A percentile compares a stretch with the other conserved stretches of the same genome.
Evolutionary conservation across 805 yeast genomes (phyloP).

Genomic region (Metschnikowia amazonensis): DNA sequence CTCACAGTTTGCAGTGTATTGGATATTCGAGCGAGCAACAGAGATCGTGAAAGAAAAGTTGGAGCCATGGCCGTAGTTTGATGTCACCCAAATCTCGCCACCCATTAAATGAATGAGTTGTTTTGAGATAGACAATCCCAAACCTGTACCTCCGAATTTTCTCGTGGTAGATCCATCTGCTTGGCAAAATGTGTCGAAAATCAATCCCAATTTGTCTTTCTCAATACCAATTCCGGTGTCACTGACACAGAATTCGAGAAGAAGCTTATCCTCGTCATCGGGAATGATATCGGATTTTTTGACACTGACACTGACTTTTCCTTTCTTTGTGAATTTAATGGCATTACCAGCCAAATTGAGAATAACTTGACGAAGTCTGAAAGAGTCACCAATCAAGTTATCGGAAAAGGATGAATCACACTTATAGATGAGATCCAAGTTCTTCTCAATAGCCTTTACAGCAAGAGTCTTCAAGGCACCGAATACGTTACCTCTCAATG

Average conservation of each 20-base stretch:
- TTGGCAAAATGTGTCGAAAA: constrained; percentile 87
- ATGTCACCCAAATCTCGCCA: constrained; percentile 89
- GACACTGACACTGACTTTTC: constrained; percentile 75
- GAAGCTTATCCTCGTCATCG: constrained; percentile 41
- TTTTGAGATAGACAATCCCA: constrained; percentile 83
- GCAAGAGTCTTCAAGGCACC: constrained; percentile 88
- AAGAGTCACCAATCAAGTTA: constrained; percentile 81
- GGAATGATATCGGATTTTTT: constrained; percentile 43
- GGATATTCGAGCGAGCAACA: constrained; percentile 67
- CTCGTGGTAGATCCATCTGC: constrained; percentile 93
- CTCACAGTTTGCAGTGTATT: constrained; percentile 62
- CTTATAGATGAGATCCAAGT: constrained; percentile 72
- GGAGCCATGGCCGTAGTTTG: constrained; percentile 76
- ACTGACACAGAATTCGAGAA: constrained; percentile 78
- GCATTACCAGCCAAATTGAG: constrained; percentile 87
- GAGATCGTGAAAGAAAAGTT: constrained; percentile 77
- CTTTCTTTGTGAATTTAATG: constrained; percentile 78
- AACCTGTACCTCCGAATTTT: constrained; percentile 90
- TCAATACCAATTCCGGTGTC: constrained; percentile 92
- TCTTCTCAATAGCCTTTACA: constrained; percentile 84
- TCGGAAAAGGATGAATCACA: constrained; percentile 88
- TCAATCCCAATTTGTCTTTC: constrained; percentile 76
- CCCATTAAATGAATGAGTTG: constrained; percentile 88
- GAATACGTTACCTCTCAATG: constrained; percentile 80
- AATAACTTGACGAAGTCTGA: constrained; percentile 82